phyloP scores from a whole-genome alignment of 805 yeast species.

The Schizosaccharomyces lindneri region DNA sequence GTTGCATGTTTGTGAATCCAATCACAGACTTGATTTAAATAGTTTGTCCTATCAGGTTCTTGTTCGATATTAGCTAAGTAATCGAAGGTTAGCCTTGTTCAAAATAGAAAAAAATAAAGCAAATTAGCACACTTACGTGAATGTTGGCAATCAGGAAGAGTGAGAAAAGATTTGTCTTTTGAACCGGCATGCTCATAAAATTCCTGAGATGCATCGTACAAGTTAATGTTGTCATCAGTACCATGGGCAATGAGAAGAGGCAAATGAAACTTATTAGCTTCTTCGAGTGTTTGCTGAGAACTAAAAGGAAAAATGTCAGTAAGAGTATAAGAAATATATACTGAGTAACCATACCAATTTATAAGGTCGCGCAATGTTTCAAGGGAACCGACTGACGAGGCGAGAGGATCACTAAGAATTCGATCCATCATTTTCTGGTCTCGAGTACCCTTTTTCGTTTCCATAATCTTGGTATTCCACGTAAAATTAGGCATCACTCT shows the following conservation, averaged over 20 bases:
- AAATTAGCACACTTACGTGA: neutral
- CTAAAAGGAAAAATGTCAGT: conserved; percentile 13
- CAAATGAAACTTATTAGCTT: conserved; percentile 11
- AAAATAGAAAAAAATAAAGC: neutral
- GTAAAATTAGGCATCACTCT: neutral
- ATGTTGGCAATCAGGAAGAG: neutral
- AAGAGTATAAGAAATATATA: conserved; percentile 6
- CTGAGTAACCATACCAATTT: neutral
- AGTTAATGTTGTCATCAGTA: conserved; percentile 8
- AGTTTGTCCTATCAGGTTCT: neutral
- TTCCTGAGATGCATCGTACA: conserved; percentile 7
- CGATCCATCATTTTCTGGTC: conserved; percentile 10
- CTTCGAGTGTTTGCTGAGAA: conserved; percentile 11
- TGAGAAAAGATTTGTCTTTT: neutral
- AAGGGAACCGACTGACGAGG: conserved; percentile 12
- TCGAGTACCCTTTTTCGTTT: conserved; percentile 5
- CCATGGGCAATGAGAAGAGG: conserved; percentile 17
- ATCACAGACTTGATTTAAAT: neutral
- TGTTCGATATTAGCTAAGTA: neutral
- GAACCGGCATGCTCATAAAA: conserved; percentile 7
- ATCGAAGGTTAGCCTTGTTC: neutral
- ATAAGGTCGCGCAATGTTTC: conserved; percentile 14
- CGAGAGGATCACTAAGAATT: conserved; percentile 11
- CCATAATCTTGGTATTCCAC: neutral
- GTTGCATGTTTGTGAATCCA: neutral